A percentile compares a stretch with the other conserved stretches of the same genome.
Conservation (phyloP, 179 eudicot genomes). For the Silene noctiflora region DNA sequence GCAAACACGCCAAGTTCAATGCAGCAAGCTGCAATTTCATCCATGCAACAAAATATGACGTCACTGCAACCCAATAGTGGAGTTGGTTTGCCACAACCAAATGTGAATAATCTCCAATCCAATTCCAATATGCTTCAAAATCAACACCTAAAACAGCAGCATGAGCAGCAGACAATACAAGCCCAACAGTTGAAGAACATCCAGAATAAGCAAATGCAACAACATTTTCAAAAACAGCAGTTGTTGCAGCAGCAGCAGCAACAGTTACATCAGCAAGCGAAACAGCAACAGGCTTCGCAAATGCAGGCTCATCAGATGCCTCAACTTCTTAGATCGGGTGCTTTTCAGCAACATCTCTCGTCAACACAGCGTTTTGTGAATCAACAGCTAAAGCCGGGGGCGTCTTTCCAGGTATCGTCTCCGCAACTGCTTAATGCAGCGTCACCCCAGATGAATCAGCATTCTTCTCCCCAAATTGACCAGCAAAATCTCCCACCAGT, state of each 20-base stretch:
- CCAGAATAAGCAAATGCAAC: constrained; percentile 65
- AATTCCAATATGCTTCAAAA: constrained; percentile 65
- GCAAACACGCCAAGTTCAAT: constrained; percentile 53
- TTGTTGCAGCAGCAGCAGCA: constrained; percentile 47
- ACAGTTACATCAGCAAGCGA: constrained; percentile 48
- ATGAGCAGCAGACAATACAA: constrained; percentile 71
- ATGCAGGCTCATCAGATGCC: constrained; percentile 61
- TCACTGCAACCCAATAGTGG: constrained; percentile 65
- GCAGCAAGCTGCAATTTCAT: constrained; percentile 64
- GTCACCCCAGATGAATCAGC: constrained; percentile 77
- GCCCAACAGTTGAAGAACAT: constrained; percentile 55
- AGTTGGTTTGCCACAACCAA: constrained; percentile 47
- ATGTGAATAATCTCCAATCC: constrained; percentile 51
- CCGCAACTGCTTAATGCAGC: constrained; percentile 67
- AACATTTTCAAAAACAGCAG: constrained; percentile 63
- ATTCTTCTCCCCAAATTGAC: constrained; percentile 87
- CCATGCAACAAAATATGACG: constrained; percentile 68
- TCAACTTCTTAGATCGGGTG: constrained; percentile 68
- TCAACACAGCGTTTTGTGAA: constrained; percentile 63
- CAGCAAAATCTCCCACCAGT: constrained; percentile 60
- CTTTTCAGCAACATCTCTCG: constrained; percentile 61
- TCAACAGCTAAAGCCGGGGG: constrained; percentile 69
- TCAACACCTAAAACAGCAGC: constrained; percentile 66
- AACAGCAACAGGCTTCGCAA: constrained; percentile 53
- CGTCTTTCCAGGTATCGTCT: constrained; percentile 61